Evolutionary conservation across 371 early-diverging fungal species (phyloP).

Genomic region (Actinomucor elegans): DNA sequence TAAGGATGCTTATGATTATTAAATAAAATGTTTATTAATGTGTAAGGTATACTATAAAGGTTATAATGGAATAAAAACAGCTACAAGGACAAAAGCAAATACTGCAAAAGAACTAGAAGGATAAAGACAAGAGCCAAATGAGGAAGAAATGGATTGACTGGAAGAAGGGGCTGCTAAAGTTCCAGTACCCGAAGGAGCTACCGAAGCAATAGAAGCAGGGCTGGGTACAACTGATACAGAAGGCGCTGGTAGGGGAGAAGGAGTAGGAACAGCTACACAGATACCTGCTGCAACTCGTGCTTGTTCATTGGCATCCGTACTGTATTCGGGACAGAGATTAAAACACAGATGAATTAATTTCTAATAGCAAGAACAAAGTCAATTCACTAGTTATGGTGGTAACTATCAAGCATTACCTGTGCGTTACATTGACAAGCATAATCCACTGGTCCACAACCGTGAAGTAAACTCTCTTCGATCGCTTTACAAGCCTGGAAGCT

Average conservation of each 20-base stretch:
- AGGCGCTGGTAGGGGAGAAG: slow-evolving; percentile 3
- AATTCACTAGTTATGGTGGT: too few relatives aligned
- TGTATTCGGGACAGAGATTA: slow-evolving; percentile 31
- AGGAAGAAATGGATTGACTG: slow-evolving; percentile 1
- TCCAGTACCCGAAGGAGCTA: slow-evolving; percentile 1
- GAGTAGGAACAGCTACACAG: slow-evolving; percentile 28
- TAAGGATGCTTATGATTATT: too few relatives aligned
- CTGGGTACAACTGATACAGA: background rate
- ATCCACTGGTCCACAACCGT: slow-evolving; percentile 24
- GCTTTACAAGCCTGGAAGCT: slow-evolving; percentile 33
- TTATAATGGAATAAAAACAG: too few relatives aligned
- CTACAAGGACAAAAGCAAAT: too few relatives aligned
- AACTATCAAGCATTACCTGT: too few relatives aligned
- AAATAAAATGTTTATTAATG: too few relatives aligned
- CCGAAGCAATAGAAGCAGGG: slow-evolving; percentile 2
- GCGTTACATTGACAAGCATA: slow-evolving; percentile 35
- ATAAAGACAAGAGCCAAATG: background rate
- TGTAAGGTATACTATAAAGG: too few relatives aligned
- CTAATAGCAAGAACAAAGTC: too few relatives aligned
- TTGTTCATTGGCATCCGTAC: slow-evolving; percentile 23
- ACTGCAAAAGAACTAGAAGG: too few relatives aligned
- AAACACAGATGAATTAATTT: slow-evolving; percentile 30
- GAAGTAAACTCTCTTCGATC: slow-evolving; percentile 16
- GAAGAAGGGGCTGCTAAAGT: slow-evolving; percentile 8
- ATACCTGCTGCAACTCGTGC: slow-evolving; percentile 22